Percentiles rank a stretch among this genome's conserved stretches.
These are phyloP conservation scores for Aspergillus fumigatus DNA, from an alignment of 2,329 filamentous ascomycete genomes.

Conservation along the genomic window DNA sequence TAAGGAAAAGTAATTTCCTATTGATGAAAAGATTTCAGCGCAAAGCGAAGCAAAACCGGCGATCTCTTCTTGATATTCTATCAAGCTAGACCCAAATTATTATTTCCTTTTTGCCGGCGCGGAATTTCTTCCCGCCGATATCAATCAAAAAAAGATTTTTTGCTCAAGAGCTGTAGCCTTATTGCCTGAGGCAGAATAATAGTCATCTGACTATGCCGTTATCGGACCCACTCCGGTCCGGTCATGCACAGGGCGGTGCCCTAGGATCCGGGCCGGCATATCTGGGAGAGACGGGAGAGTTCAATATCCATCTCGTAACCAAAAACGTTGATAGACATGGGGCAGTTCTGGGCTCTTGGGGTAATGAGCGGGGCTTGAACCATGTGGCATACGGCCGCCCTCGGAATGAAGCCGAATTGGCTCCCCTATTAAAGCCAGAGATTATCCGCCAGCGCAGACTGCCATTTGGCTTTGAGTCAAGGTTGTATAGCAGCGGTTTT, in stretches of 20 bases:
- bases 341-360: background rate
- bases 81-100: constrained; percentile 29
- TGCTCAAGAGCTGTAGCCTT: background rate
- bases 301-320: background rate
- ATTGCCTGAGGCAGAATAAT: constrained; percentile 13
- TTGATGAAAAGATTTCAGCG: constrained; percentile 10
- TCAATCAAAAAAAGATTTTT: constrained; percentile 16
- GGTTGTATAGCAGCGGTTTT: constrained; percentile 1
- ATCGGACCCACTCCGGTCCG: constrained; percentile 8
- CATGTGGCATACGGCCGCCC: background rate
- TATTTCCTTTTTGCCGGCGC: constrained; percentile 25
- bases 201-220: background rate
- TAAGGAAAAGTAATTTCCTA: constrained; percentile 11
- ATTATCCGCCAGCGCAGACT: background rate
- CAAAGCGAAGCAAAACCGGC: constrained; percentile 9
- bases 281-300: background rate
- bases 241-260: constrained; percentile 4
- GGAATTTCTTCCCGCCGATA: constrained; percentile 20
- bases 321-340: constrained; percentile 9
- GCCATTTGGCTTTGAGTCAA: background rate
- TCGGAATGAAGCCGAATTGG: background rate
- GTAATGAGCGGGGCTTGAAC: background rate
- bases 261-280: background rate
- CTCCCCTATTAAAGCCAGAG: background rate
- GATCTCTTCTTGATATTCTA: constrained; percentile 11